These are phyloP conservation scores for Ceriops decandra DNA, from an alignment of 345 rosid genomes.

Conservation along the genomic window DNA sequence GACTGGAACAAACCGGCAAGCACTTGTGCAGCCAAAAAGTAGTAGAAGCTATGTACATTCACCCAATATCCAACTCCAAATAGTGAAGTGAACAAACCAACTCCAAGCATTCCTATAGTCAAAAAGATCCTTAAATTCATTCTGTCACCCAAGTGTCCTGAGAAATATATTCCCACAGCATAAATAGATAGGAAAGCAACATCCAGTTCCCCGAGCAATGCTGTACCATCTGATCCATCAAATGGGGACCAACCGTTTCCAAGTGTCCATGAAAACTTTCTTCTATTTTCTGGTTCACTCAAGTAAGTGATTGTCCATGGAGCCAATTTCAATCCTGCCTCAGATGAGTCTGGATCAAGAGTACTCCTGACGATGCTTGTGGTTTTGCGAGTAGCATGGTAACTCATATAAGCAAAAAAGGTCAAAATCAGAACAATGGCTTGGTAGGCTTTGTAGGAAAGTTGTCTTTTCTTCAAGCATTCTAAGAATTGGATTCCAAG, in stretches of 20 bases:
- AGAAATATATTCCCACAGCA: slow-evolving; percentile 72
- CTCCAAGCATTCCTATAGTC: slow-evolving; percentile 77
- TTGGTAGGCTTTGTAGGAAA: slow-evolving; percentile 58
- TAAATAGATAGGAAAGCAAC: slow-evolving; percentile 69
- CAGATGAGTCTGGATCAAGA: slow-evolving; percentile 59
- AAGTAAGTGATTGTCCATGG: slow-evolving; percentile 29
- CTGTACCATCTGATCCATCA: slow-evolving; percentile 57
- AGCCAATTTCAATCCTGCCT: slow-evolving; percentile 24
- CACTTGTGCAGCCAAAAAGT: slow-evolving; percentile 57
- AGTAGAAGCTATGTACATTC: slow-evolving; percentile 56
- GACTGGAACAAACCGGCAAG: slow-evolving; percentile 76
- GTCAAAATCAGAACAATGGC: slow-evolving; percentile 69
- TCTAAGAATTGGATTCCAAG: slow-evolving; percentile 55
- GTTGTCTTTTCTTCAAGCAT: slow-evolving; percentile 32
- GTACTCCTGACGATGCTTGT: slow-evolving; percentile 80
- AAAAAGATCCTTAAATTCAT: slow-evolving; percentile 67
- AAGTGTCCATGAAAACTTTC: slow-evolving; percentile 16
- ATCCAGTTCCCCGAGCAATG: slow-evolving; percentile 69
- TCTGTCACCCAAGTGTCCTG: slow-evolving; percentile 85
- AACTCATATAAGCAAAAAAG: slow-evolving; percentile 63
- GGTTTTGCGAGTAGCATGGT: slow-evolving; percentile 75
- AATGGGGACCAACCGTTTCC: slow-evolving; percentile 83
- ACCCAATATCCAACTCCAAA: slow-evolving; percentile 74
- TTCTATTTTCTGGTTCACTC: slow-evolving; percentile 15
- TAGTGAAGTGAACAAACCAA: slow-evolving; percentile 62